These are phyloP conservation scores for Senecio squalidus DNA, from an alignment of 140 eudicot genomes.

Conservation along the genomic window DNA sequence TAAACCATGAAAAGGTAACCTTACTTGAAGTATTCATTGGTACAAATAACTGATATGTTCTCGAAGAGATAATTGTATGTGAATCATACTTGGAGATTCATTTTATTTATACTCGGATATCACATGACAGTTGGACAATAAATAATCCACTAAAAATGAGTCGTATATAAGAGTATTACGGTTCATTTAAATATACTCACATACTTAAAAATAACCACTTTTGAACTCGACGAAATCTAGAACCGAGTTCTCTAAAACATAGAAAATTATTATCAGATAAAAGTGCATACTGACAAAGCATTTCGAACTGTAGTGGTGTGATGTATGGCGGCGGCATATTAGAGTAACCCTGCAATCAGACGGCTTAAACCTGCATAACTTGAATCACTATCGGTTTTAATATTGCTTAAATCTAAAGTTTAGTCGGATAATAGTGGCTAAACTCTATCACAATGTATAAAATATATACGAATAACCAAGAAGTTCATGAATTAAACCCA, in stretches of 20 bases:
- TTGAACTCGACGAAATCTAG: too few relatives aligned
- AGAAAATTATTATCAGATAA: neutral
- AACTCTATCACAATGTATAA: conserved; percentile 18
- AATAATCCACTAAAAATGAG: neutral
- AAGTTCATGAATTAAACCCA: conserved; percentile 24
- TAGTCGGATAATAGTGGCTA: conserved; percentile 24
- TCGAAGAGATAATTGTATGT: conserved; percentile 6
- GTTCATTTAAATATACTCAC: too few relatives aligned
- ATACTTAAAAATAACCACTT: too few relatives aligned
- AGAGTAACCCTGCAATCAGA: conserved; percentile 17
- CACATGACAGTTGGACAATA: neutral
- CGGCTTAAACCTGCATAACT: neutral
- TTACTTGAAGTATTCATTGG: conserved; percentile 37
- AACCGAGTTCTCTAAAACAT: too few relatives aligned
- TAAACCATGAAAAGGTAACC: conserved; percentile 21
- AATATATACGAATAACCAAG: conserved; percentile 9
- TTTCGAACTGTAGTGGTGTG: conserved; percentile 9
- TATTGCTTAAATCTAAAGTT: conserved; percentile 8
- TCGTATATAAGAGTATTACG: neutral
- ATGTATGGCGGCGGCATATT: conserved; percentile 37
- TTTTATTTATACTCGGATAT: conserved; percentile 25
- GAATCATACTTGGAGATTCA: conserved; percentile 7
- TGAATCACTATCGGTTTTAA: conserved; percentile 8
- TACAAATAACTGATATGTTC: neutral
- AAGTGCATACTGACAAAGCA: conserved; percentile 24